phyloP scores from a whole-genome alignment of 228 moss, liverwort and hornwort species.

The Sphagnum magellanicum region DNA sequence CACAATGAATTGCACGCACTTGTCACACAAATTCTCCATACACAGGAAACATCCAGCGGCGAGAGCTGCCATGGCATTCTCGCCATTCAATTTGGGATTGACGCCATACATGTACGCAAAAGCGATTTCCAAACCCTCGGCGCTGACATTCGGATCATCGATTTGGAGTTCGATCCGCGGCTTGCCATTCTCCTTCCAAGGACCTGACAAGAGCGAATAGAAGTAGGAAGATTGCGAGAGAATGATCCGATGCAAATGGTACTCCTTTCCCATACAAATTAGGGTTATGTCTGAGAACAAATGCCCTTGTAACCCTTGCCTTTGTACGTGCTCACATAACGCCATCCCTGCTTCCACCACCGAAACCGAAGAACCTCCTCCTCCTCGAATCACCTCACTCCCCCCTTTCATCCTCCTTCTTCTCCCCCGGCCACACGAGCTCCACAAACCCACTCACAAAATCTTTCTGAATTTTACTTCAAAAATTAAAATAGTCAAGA shows the following conservation, averaged over 20 bases:
- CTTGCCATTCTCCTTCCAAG: slow-evolving; percentile 44
- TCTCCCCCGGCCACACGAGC: background rate
- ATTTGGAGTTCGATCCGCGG: slow-evolving; percentile 46
- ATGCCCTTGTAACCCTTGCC: slow-evolving; percentile 34
- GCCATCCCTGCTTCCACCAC: slow-evolving; percentile 34
- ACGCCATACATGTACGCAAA: slow-evolving; percentile 50
- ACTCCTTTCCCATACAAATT: slow-evolving; percentile 28
- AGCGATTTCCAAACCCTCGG: slow-evolving; percentile 45
- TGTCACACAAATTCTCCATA: slow-evolving; percentile 43
- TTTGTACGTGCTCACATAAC: slow-evolving; percentile 42
- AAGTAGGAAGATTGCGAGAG: slow-evolving; percentile 44
- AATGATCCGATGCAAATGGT: slow-evolving; percentile 43
- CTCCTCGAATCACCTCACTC: background rate
- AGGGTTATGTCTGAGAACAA: slow-evolving; percentile 46
- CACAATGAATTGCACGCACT: slow-evolving; percentile 41
- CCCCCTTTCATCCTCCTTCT: slow-evolving; percentile 1
- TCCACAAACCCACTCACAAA: no score
- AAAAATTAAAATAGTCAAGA: no score
- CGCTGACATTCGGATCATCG: slow-evolving; percentile 42
- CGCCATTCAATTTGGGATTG: slow-evolving; percentile 28
- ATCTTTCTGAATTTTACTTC: no score
- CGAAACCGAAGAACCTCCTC: slow-evolving; percentile 4
- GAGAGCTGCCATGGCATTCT: slow-evolving; percentile 28
- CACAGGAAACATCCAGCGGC: slow-evolving; percentile 46
- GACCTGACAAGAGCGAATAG: slow-evolving; percentile 43